A percentile compares a stretch with the other conserved stretches of the same genome.
These are phyloP conservation scores for Forsythia viridissima DNA, from an alignment of 257 asterid genomes.

Conservation along the genomic window DNA sequence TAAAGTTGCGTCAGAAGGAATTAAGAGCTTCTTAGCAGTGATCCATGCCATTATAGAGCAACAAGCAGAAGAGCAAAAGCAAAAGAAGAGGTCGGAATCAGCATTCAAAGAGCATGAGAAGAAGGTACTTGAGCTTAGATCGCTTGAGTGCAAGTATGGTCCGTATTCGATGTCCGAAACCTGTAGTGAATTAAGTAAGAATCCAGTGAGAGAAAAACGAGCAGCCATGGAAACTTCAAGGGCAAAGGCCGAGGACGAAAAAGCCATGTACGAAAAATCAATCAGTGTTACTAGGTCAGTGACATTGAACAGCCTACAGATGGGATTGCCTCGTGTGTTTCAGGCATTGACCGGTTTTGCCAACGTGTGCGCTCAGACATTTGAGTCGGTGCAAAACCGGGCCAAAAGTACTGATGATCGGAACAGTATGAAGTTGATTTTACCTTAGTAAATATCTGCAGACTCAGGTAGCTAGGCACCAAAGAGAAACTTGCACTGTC, in stretches of 20 bases:
- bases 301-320: constrained; percentile 86
- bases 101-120: constrained; percentile 85
- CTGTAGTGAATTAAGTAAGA: constrained; percentile 45
- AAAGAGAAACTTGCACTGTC: neutral
- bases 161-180: constrained; percentile 44
- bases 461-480: neutral
- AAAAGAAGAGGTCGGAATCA: constrained; percentile 66
- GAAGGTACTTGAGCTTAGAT: constrained; percentile 65
- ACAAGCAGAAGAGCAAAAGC: constrained; percentile 83
- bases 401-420: constrained; percentile 51
- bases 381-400: constrained; percentile 80
- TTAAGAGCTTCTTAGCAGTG: constrained; percentile 70
- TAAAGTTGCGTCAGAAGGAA: constrained; percentile 92
- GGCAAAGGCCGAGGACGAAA: constrained; percentile 81
- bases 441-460: constrained; percentile 38
- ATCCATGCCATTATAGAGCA: constrained; percentile 84
- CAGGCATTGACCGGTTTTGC: constrained; percentile 96
- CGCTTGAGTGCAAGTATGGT: constrained; percentile 70
- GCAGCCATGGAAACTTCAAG: constrained; percentile 63
- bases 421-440: constrained; percentile 63
- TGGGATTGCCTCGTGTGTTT: constrained; percentile 91
- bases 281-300: constrained; percentile 71
- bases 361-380: constrained; percentile 73
- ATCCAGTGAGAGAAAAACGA: constrained; percentile 64
- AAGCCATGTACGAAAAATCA: constrained; percentile 79